phyloP scores from a whole-genome alignment of 2,329 filamentous ascomycete genomes.

The Cercospora sesami region DNA sequence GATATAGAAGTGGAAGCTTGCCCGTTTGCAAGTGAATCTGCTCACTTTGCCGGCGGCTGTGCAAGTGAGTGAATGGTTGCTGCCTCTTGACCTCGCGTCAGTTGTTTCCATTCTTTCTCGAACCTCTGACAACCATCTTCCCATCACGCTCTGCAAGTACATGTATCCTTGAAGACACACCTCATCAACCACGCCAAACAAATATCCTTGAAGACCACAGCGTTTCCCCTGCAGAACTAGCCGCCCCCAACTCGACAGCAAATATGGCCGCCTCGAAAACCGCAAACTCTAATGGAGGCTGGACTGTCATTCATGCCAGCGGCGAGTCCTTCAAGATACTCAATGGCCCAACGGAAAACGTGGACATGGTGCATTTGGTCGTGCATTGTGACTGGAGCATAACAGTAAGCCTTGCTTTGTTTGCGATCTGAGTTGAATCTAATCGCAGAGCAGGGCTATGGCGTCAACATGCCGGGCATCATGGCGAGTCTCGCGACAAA shows the following conservation, averaged over 20 bases:
- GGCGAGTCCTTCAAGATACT: neutral
- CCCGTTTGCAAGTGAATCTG: neutral
- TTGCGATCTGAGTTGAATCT: neutral
- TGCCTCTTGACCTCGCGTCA: neutral
- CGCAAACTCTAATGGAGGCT: neutral
- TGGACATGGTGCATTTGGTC: neutral
- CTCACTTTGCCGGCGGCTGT: neutral
- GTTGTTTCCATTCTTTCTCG: neutral
- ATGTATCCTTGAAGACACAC: neutral
- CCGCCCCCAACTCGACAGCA: neutral
- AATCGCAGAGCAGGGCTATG: neutral
- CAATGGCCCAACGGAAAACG: neutral
- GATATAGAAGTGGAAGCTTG: neutral
- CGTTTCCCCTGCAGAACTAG: neutral
- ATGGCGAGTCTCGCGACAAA: neutral
- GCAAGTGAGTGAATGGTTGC: neutral
- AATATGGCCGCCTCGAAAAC: neutral
- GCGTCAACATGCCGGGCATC: neutral
- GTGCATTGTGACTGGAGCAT: neutral
- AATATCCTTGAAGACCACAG: neutral
- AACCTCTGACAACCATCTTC: neutral
- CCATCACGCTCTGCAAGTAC: neutral
- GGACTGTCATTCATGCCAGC: neutral
- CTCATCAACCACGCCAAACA: neutral
- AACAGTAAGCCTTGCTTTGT: neutral